Base-by-base conservation (phyloP, 2,329 filamentous ascomycete genomes). In the Trichophyton schoenleinii region DNA sequence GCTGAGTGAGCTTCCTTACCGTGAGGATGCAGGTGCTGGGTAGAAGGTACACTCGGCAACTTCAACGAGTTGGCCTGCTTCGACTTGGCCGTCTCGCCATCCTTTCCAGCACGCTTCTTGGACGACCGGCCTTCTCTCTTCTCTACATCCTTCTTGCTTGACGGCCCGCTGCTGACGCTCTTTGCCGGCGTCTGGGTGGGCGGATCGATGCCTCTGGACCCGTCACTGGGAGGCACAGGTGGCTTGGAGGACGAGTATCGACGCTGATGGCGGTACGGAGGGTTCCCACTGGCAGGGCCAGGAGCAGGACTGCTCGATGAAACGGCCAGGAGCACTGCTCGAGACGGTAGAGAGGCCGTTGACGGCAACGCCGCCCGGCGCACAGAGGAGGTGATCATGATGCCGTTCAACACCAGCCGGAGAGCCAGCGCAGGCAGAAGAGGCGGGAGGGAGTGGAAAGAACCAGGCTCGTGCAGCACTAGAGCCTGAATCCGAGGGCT, bases 161-260 rank as follows among this genome's bases (percentile, higher is more conserved):
- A 68, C 2, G 71, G 70, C 60, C 68, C 74, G 55, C 55, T 58
- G 41, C 55, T 58, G 58, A 75, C 74, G 38, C 69, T 68, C 65
- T 75, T 75, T 7, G 73, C 66, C 22, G 72, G 72, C 5, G 72
- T 68, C 61, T 72, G 71, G 38, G 71, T 42, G 25, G 74, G 73
- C 11, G 74, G 67, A 67, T 77, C 74, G 63, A 76, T 67, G 42
- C 69, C 70, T 52, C 71, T 70, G 15, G 76, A 74, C 57, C 76
- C 76, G 70, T 78, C 75, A 63, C 75, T 78, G 2, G 76, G 74
- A 38, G 74, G 74, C 46, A 74, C 70, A 18, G 74, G 74, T 36
- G 74, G 76, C 65, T 79, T 79, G n/a, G 76, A 78, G 41, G 76
- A 78, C 49, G 77, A 78, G 69, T 78, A 77, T 61, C 76, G 73